A percentile compares a stretch with the other conserved stretches of the same genome.
phyloP scores from a whole-genome alignment of 345 rosid species.

The Alliaria petiolata region DNA sequence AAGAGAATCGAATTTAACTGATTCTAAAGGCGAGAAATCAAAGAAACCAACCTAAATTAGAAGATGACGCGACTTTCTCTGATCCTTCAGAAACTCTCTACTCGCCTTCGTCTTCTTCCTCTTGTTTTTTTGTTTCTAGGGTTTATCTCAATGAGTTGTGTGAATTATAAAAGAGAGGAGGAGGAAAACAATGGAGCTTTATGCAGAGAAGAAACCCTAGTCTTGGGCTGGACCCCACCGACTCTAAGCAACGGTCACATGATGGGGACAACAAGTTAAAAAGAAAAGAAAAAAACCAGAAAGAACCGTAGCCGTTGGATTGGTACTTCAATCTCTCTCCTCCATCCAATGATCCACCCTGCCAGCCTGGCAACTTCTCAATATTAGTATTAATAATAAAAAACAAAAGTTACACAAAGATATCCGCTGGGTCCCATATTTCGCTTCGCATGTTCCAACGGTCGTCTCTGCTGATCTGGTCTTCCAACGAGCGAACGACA shows the following conservation, averaged over 20 bases:
- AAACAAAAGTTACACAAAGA: neutral
- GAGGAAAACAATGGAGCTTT: conserved; percentile 10
- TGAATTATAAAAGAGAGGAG: neutral
- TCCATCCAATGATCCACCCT: conserved; percentile 25
- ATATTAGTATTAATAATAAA: too few relatives aligned
- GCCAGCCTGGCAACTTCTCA: conserved; percentile 39
- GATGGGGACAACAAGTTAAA: conserved; percentile 21
- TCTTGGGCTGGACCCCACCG: conserved; percentile 32
- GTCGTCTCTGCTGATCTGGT: conserved; percentile 24
- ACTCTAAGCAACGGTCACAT: conserved; percentile 53
- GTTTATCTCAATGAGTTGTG: neutral
- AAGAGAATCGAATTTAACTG: neutral
- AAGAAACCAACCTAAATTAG: conserved; percentile 23
- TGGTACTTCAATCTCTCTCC: neutral
- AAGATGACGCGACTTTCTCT: neutral
- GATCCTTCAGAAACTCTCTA: neutral
- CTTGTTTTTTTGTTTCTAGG: neutral
- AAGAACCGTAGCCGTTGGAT: conserved; percentile 49
- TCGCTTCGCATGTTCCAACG: conserved; percentile 29
- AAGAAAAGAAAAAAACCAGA: neutral
- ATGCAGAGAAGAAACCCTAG: conserved; percentile 17
- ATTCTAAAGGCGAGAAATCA: neutral
- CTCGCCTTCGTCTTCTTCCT: neutral
- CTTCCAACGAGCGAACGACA: neutral
- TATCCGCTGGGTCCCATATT: conserved; percentile 7